Evolutionary conservation across 768 basidiomycete species (phyloP).

Genomic region (Multifurca ochricompacta): DNA sequence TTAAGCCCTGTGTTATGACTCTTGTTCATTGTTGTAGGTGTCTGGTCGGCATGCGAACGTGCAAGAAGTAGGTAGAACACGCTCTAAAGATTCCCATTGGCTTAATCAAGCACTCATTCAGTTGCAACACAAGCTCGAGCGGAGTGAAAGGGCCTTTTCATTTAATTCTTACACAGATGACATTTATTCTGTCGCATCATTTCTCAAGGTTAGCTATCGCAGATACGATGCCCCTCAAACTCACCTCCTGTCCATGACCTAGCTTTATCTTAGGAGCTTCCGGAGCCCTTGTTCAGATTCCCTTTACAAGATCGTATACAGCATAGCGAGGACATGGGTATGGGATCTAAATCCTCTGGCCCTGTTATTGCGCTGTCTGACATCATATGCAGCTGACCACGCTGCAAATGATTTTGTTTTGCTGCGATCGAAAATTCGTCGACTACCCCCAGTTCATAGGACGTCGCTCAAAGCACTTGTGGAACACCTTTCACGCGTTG

Average conservation of each 20-base stretch:
- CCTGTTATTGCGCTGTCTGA: background rate
- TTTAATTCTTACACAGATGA: conserved; percentile 71
- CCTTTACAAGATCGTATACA: conserved; percentile 74
- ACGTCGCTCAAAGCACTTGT: conserved; percentile 72
- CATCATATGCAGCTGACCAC: conserved; percentile 51
- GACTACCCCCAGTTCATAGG: conserved; percentile 78
- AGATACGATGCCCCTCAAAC: background rate
- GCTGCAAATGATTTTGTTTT: conserved; percentile 60
- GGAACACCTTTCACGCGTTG: conserved; percentile 75
- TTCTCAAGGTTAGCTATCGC: conserved; percentile 60
- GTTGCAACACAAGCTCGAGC: conserved; percentile 83
- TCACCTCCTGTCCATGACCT: background rate
- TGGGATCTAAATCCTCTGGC: conserved; percentile 7
- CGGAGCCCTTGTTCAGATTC: conserved; percentile 84
- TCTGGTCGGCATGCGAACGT: conserved; percentile 81
- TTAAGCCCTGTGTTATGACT: background rate
- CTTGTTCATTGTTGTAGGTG: conserved; percentile 38
- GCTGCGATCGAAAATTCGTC: conserved; percentile 80
- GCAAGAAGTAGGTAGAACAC: conserved; percentile 51
- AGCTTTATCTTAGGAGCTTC: conserved; percentile 83
- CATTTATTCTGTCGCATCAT: conserved; percentile 72
- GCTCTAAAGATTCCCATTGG: background rate
- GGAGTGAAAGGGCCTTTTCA: conserved; percentile 66
- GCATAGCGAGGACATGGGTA: conserved; percentile 71
- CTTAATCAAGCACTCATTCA: conserved; percentile 26